phyloP scores from a whole-genome alignment of 768 basidiomycete species.

The Naganishia onofrii region DNA sequence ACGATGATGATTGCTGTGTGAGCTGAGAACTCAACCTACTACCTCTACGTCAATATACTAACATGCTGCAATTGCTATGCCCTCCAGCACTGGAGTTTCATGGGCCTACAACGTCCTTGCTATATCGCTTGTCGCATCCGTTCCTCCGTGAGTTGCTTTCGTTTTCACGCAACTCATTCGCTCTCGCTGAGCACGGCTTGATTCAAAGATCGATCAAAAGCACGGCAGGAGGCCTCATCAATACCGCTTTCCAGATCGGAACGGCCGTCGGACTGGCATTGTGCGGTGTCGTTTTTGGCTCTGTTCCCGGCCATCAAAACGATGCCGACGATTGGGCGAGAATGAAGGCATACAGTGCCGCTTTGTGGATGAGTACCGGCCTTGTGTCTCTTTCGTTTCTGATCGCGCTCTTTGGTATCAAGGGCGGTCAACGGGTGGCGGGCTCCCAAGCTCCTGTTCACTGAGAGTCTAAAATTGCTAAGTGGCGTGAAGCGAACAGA shows the following conservation, averaged over 20 bases:
- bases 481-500: background rate
- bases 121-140: constrained; percentile 12
- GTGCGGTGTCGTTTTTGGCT: constrained; percentile 17
- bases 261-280: constrained; percentile 11
- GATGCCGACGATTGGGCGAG: constrained; percentile 2
- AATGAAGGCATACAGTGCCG: constrained; percentile 16
- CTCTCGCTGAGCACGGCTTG: background rate
- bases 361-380: constrained; percentile 23
- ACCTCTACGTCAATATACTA: background rate
- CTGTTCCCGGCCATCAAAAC: constrained; percentile 1
- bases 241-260: constrained; percentile 21
- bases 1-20: constrained; percentile 22
- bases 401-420: constrained; percentile 17
- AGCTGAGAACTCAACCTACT: background rate
- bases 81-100: background rate
- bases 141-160: constrained; percentile 4
- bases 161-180: background rate
- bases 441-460: constrained; percentile 7
- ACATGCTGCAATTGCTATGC: background rate
- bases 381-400: constrained; percentile 9
- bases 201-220: constrained; percentile 5
- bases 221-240: constrained; percentile 17
- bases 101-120: constrained; percentile 22
- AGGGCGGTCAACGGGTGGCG: constrained; percentile 8
- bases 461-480: background rate